These are phyloP conservation scores for Gryganskiella cystojenkinii DNA, from an alignment of 192 early-diverging fungal species.

Conservation along the genomic window DNA sequence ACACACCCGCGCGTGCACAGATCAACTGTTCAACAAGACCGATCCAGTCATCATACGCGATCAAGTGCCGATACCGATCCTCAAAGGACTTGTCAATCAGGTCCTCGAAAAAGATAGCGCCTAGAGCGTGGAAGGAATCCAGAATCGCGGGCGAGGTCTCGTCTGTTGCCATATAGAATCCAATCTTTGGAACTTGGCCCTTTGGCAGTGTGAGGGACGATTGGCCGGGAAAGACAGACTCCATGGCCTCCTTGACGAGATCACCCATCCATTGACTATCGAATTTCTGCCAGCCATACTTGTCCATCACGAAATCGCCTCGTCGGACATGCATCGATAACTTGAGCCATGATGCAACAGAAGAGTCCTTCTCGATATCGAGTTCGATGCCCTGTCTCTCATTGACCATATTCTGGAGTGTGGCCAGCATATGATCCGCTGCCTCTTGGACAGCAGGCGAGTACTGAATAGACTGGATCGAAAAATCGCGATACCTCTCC, in stretches of 20 bases:
- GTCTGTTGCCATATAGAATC: slow-evolving; percentile 24
- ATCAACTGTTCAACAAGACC: slow-evolving; percentile 27
- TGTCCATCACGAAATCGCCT: slow-evolving; percentile 24
- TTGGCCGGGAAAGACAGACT: background rate
- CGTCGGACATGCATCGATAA: slow-evolving; percentile 38
- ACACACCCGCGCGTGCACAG: slow-evolving; percentile 1
- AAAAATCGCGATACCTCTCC: slow-evolving; percentile 13
- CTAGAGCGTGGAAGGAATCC: slow-evolving; percentile 22
- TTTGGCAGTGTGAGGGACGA: background rate
- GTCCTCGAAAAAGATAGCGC: slow-evolving; percentile 25
- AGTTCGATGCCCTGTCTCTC: background rate
- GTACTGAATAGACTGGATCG: slow-evolving; percentile 8
- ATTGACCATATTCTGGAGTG: background rate
- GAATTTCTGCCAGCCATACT: slow-evolving; percentile 28
- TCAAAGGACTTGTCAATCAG: slow-evolving; percentile 20
- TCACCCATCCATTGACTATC: slow-evolving; percentile 11
- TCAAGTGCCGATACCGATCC: slow-evolving; percentile 11
- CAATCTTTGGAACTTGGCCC: background rate
- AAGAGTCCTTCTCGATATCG: background rate
- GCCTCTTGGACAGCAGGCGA: slow-evolving; percentile 17
- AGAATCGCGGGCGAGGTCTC: background rate
- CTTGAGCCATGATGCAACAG: slow-evolving; percentile 8
- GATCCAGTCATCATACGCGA: slow-evolving; percentile 34
- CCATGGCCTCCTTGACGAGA: slow-evolving; percentile 19
- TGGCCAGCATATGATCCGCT: slow-evolving; percentile 12